These are phyloP conservation scores for Annulohypoxylon moriforme DNA, from an alignment of 495 filamentous ascomycete genomes.

Conservation along the genomic window DNA sequence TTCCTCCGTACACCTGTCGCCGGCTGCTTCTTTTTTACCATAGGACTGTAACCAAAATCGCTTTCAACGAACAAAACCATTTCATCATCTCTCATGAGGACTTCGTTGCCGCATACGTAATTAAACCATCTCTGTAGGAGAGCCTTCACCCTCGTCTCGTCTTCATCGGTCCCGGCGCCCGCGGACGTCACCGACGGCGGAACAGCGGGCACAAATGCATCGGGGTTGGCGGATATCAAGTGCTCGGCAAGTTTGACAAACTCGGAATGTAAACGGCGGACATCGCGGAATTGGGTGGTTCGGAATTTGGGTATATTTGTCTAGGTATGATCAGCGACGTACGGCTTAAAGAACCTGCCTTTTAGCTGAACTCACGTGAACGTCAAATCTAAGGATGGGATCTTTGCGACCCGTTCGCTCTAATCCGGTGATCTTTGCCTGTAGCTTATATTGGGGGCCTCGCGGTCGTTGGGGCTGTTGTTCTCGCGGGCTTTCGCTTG, in stretches of 20 bases:
- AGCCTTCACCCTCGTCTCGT: constrained; percentile 88
- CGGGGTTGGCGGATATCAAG: constrained; percentile 93
- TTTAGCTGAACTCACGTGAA: constrained; percentile 75
- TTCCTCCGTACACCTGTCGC: constrained; percentile 95
- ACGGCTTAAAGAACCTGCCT: neutral
- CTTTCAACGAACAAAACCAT: constrained; percentile 97
- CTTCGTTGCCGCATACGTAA: constrained; percentile 87
- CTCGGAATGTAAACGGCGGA: constrained; percentile 93
- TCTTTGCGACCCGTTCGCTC: constrained; percentile 96
- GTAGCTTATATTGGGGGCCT: constrained; percentile 81
- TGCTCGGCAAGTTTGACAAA: constrained; percentile 96
- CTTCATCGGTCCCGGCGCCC: constrained; percentile 95
- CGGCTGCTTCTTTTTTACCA: constrained; percentile 94
- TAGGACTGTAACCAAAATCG: constrained; percentile 97
- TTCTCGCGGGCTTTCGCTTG: constrained; percentile 13
- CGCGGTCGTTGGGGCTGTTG: constrained; percentile 56
- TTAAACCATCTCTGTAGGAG: constrained; percentile 96
- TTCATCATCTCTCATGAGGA: constrained; percentile 94
- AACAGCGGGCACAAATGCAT: constrained; percentile 96
- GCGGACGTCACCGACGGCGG: constrained; percentile 91
- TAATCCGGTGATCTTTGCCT: constrained; percentile 91
- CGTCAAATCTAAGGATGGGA: constrained; percentile 93
- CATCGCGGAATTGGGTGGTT: constrained; percentile 97
- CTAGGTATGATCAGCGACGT: constrained; percentile 58
- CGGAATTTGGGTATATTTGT: constrained; percentile 98